Conservation (phyloP, 2,329 filamentous ascomycete genomes). For the Drechslera avenae region DNA sequence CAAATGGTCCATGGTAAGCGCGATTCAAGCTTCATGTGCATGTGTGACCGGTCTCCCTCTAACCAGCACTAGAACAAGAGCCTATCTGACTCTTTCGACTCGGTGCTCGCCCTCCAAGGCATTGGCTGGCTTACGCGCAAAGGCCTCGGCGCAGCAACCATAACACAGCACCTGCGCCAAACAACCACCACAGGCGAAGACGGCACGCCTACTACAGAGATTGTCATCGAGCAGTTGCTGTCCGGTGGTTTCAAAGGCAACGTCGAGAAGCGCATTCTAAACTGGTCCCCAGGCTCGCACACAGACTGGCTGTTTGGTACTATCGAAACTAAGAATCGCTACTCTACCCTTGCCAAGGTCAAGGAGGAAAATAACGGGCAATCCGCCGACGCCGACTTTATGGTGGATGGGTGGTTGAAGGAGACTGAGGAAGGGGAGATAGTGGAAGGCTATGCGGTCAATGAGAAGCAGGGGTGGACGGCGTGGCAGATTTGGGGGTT, state of each 20-base stretch:
- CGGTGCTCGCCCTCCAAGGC: slow-evolving; percentile 67
- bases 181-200: slow-evolving; percentile 25
- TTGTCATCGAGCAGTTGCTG: slow-evolving; percentile 73
- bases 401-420: slow-evolving; percentile 38
- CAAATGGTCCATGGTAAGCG: slow-evolving; percentile 46
- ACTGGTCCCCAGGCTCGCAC: slow-evolving; percentile 68
- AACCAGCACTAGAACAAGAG: slow-evolving; percentile 67
- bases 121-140: slow-evolving; percentile 71
- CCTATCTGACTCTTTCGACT: slow-evolving; percentile 71
- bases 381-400: slow-evolving; percentile 31
- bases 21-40: neutral
- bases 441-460: slow-evolving; percentile 44
- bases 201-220: slow-evolving; percentile 53
- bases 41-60: neutral
- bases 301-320: slow-evolving; percentile 79
- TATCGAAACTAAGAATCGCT: slow-evolving; percentile 65
- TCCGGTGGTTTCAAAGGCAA: slow-evolving; percentile 74
- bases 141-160: slow-evolving; percentile 69
- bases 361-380: slow-evolving; percentile 24
- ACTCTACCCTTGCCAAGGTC: slow-evolving; percentile 44
- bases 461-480: slow-evolving; percentile 44
- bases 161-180: slow-evolving; percentile 65
- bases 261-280: slow-evolving; percentile 61
- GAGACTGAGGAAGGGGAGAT: slow-evolving; percentile 40
- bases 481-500: slow-evolving; percentile 46